A percentile compares a stretch with the other conserved stretches of the same genome.
Evolutionary conservation across 2,329 filamentous ascomycete genomes (phyloP).

Genomic region (Apiospora malaysiana): DNA sequence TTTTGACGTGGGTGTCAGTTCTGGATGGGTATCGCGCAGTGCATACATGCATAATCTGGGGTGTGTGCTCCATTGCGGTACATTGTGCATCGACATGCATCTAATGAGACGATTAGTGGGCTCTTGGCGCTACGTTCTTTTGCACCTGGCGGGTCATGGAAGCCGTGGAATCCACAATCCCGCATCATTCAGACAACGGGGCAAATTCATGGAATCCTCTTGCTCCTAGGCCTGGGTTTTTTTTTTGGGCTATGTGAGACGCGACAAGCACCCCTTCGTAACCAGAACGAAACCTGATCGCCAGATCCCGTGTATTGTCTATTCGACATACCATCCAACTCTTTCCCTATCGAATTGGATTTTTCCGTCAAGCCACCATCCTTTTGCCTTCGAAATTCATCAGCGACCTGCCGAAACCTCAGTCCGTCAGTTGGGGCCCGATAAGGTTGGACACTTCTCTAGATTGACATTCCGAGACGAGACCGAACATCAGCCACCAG

Average conservation of each 20-base stretch:
- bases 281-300: slow-evolving; percentile 10
- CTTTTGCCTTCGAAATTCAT: not conserved
- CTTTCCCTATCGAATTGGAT: not conserved
- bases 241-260: slow-evolving; percentile 17
- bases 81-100: not conserved
- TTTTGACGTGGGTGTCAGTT: not conserved
- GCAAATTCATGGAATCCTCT: not conserved
- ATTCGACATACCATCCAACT: not conserved
- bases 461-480: not conserved
- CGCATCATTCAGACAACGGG: slow-evolving; percentile 17
- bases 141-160: slow-evolving; percentile 3
- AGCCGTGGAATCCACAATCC: slow-evolving; percentile 14
- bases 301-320: not conserved
- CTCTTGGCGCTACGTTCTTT: not conserved
- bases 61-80: not conserved
- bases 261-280: slow-evolving; percentile 16
- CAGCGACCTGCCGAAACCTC: not conserved
- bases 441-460: not conserved
- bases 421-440: not conserved
- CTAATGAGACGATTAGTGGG: not conserved
- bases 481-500: not conserved
- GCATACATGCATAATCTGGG: slow-evolving; percentile 12
- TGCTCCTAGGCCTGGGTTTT: not conserved
- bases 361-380: too few species aligned
- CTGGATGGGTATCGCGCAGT: not conserved